Evolutionary conservation across 2,329 filamentous ascomycete genomes (phyloP).

Genomic region (Fusarium caatingaense): DNA sequence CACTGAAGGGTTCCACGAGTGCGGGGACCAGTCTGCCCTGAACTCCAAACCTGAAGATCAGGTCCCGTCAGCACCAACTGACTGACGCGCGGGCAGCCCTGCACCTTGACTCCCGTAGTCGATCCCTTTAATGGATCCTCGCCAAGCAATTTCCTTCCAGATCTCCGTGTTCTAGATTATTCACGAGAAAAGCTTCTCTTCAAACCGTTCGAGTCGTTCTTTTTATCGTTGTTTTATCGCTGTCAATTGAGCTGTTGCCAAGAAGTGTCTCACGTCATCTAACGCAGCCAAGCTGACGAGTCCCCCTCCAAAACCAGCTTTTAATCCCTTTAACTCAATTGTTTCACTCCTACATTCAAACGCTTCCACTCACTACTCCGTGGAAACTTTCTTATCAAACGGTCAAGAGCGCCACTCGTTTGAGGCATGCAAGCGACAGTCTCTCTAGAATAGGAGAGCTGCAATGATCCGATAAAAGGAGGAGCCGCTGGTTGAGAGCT

Average conservation of each 20-base stretch:
- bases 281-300: neutral
- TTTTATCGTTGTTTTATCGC: neutral
- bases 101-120: neutral
- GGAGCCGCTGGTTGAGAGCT: neutral
- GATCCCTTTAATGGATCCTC: conserved; percentile 19
- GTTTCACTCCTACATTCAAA: neutral
- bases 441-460: neutral
- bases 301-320: neutral
- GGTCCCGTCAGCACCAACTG: neutral
- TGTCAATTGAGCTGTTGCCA: neutral
- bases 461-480: neutral
- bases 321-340: neutral
- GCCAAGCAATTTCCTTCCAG: conserved; percentile 17
- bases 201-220: neutral
- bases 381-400: conserved; percentile 1
- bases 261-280: neutral
- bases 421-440: neutral
- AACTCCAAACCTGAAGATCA: neutral
- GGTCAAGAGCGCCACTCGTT: conserved; percentile 10
- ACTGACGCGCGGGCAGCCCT: neutral
- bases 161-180: conserved; percentile 10
- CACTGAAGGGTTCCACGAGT: conserved; percentile 9
- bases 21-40: conserved; percentile 4
- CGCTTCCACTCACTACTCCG: neutral
- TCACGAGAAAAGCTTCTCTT: neutral